Percentiles rank a stretch among this genome's conserved stretches.
Evolutionary conservation across 768 basidiomycete species (phyloP).

Genomic region (Boletellus ananiceps): DNA sequence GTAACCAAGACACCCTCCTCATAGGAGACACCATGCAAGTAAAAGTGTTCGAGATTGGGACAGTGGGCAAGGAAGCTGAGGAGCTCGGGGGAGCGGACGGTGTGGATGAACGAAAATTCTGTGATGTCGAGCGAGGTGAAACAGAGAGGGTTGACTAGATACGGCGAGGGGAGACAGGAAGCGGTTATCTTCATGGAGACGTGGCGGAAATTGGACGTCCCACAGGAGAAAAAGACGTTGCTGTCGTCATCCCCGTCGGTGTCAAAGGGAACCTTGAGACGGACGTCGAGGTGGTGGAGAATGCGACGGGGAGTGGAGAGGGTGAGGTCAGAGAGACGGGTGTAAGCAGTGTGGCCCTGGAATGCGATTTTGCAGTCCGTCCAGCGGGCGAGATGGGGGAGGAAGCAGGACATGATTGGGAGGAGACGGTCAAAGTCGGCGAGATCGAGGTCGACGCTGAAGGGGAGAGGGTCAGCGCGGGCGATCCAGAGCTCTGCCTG

Average conservation of each 20-base stretch:
- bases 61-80: constrained; percentile 59
- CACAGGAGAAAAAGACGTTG: constrained; percentile 26
- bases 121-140: constrained; percentile 56
- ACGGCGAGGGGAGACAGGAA: constrained; percentile 45
- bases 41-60: constrained; percentile 57
- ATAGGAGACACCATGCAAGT: constrained; percentile 50
- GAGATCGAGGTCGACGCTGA: constrained; percentile 51
- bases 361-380: constrained; percentile 44
- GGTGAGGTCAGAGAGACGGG: constrained; percentile 24
- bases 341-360: constrained; percentile 28
- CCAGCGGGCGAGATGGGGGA: constrained; percentile 58
- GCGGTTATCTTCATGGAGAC: constrained; percentile 48
- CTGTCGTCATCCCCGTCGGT: constrained; percentile 17
- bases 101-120: constrained; percentile 41
- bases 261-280: constrained; percentile 24
- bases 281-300: constrained; percentile 29
- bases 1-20: constrained; percentile 33
- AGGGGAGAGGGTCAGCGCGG: constrained; percentile 49
- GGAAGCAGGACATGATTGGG: constrained; percentile 59
- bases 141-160: constrained; percentile 42
- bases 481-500: constrained; percentile 53
- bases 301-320: constrained; percentile 14
- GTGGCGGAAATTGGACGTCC: constrained; percentile 34
- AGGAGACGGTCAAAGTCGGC: constrained; percentile 48
- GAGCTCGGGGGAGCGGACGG: constrained; percentile 45